Conservation (phyloP, 192 early-diverging fungal species). For the Podila verticillata region DNA sequence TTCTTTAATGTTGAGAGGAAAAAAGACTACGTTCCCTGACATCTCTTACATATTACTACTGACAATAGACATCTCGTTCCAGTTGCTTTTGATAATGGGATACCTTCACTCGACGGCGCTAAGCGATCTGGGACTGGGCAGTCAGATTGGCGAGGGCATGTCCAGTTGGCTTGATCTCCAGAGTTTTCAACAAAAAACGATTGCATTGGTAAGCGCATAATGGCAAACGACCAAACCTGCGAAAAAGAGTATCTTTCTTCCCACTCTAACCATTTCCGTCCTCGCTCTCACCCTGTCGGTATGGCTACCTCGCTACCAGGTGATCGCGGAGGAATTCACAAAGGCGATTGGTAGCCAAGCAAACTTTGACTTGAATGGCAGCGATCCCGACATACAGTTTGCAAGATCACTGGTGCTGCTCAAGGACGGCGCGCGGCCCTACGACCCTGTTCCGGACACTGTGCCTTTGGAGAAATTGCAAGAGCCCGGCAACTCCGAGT, state of each 20-base stretch:
- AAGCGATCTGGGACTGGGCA: conserved; percentile 8
- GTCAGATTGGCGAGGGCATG: conserved; percentile 17
- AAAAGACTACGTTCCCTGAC: neutral
- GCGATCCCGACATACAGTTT: conserved; percentile 19
- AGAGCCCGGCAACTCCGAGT: no score
- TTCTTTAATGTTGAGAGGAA: neutral
- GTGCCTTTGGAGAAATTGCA: no score
- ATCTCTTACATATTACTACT: neutral
- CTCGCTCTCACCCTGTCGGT: no score
- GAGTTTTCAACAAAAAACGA: conserved; percentile 20
- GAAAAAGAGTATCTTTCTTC: neutral
- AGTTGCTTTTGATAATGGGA: conserved; percentile 27
- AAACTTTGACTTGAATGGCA: conserved; percentile 27
- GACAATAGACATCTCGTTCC: conserved; percentile 30
- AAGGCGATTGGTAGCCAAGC: conserved; percentile 13
- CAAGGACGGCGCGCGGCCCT: no score
- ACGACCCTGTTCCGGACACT: no score
- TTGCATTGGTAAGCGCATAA: conserved; percentile 10
- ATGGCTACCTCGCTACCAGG: neutral
- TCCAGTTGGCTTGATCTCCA: conserved; percentile 36
- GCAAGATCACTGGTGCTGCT: neutral
- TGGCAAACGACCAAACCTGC: no score
- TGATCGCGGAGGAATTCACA: conserved; percentile 40
- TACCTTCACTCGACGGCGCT: conserved; percentile 15
- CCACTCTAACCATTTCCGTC: neutral